A percentile compares a stretch with the other conserved stretches of the same genome.
Conservation (phyloP, 129 eudicot genomes). For the Deinandra increscens region DNA sequence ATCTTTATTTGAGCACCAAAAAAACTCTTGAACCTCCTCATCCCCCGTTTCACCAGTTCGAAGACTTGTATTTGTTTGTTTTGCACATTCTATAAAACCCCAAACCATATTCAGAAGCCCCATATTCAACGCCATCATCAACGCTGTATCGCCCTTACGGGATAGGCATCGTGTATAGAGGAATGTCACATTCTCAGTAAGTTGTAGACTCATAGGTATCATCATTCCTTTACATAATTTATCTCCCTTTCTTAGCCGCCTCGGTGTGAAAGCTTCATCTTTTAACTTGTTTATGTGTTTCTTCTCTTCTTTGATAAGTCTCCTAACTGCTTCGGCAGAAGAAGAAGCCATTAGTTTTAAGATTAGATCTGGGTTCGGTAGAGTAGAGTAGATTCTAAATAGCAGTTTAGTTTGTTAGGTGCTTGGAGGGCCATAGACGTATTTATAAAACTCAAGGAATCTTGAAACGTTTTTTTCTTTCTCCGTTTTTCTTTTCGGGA, state of each 20-base stretch:
- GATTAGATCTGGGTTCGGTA: no score
- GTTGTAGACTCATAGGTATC: neutral
- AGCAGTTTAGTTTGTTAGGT: no score
- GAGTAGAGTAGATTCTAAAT: no score
- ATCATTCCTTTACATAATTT: neutral
- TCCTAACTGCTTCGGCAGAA: no score
- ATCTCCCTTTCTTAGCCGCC: neutral
- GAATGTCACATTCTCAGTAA: neutral
- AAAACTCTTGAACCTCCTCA: neutral
- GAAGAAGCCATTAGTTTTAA: no score
- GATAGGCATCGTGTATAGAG: neutral
- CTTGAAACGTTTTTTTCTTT: no score
- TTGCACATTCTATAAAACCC: slow-evolving; percentile 20
- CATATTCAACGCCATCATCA: neutral
- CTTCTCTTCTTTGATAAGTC: no score
- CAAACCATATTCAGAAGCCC: neutral
- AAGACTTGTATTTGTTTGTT: slow-evolving; percentile 6
- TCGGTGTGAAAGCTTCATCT: no score
- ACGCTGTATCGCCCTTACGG: neutral
- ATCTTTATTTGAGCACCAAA: neutral
- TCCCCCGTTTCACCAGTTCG: neutral
- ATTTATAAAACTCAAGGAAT: no score
- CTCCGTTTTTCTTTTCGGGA: no score
- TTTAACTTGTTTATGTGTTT: no score
- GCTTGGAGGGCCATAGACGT: no score